These are phyloP conservation scores for Guadua angustifolia DNA, from an alignment of 176 grass and related monocot genomes.

Conservation along the genomic window DNA sequence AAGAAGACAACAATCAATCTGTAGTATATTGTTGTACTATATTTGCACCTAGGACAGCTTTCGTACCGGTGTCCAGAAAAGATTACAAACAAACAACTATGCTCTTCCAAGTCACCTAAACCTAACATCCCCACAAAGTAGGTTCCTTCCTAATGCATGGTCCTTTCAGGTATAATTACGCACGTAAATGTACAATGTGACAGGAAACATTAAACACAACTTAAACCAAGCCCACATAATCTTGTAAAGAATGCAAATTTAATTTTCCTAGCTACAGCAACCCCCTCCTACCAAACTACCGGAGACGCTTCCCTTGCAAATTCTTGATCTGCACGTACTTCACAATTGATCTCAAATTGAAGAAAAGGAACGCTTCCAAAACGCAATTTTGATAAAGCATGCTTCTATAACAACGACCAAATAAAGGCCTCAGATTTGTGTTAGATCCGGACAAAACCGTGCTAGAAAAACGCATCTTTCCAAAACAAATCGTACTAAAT, in stretches of 20 bases:
- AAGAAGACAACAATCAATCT: constrained; percentile 31
- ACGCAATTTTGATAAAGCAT: constrained; percentile 14
- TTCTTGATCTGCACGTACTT: constrained; percentile 20
- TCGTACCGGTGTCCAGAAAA: not conserved
- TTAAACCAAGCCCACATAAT: constrained; percentile 17
- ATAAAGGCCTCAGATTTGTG: not conserved
- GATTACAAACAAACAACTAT: constrained; percentile 20
- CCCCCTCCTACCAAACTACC: not conserved
- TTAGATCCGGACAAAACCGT: constrained; percentile 38
- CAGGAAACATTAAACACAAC: constrained; percentile 27
- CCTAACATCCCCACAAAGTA: constrained; percentile 1
- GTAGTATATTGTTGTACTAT: constrained; percentile 10
- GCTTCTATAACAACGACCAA: not conserved
- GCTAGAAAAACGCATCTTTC: not conserved
- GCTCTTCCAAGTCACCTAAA: constrained; percentile 37
- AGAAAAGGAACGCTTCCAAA: constrained; percentile 1
- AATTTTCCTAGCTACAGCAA: constrained; percentile 29
- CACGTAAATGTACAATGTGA: constrained; percentile 43
- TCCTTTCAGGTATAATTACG: constrained; percentile 17
- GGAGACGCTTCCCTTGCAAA: not conserved
- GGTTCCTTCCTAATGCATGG: not conserved
- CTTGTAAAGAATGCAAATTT: not conserved
- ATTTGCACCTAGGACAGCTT: constrained; percentile 24
- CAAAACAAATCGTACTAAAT: constrained; percentile 10
- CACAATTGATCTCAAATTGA: constrained; percentile 20